phyloP scores from a whole-genome alignment of 352 stramenopile species.

The Globisporangium nunn region DNA sequence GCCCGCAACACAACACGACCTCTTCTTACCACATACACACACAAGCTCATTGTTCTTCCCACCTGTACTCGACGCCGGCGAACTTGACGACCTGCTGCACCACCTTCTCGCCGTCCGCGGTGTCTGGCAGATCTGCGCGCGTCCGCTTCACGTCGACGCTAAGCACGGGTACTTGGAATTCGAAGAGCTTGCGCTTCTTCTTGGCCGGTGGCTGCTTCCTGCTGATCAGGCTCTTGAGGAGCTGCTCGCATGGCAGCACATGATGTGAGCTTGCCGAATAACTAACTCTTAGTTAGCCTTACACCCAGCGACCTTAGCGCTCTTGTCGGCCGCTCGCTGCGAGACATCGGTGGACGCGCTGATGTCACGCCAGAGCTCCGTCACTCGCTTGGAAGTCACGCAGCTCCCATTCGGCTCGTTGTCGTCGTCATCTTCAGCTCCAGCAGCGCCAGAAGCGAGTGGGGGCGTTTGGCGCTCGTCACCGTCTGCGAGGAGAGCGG shows the following conservation, averaged over 20 bases:
- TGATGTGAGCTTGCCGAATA: no score
- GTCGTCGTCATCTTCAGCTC: not conserved
- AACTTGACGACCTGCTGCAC: slow-evolving; percentile 76
- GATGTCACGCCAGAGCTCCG: slow-evolving; percentile 56
- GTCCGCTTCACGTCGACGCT: slow-evolving; percentile 58
- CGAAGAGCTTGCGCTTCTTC: slow-evolving; percentile 59
- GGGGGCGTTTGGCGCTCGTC: not conserved
- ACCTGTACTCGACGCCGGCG: slow-evolving; percentile 80
- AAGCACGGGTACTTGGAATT: slow-evolving; percentile 67
- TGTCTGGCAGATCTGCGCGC: slow-evolving; percentile 22
- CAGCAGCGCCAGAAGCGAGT: not conserved
- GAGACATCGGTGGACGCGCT: slow-evolving; percentile 58
- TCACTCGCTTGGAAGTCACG: slow-evolving; percentile 17
- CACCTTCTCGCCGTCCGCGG: slow-evolving; percentile 19
- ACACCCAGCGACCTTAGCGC: slow-evolving; percentile 28
- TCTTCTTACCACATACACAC: not conserved
- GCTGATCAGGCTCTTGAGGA: slow-evolving; percentile 46
- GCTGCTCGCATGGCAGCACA: slow-evolving; percentile 13
- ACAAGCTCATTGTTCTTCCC: not conserved
- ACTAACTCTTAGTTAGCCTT: no score
- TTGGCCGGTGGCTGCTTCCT: slow-evolving; percentile 33
- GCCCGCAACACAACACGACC: not conserved
- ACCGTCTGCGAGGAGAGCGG: not conserved
- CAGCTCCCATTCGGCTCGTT: slow-evolving; percentile 10
- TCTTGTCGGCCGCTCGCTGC: slow-evolving; percentile 29